phyloP scores from a whole-genome alignment of 306 rosid genomes.

The Carpinus viminea region DNA sequence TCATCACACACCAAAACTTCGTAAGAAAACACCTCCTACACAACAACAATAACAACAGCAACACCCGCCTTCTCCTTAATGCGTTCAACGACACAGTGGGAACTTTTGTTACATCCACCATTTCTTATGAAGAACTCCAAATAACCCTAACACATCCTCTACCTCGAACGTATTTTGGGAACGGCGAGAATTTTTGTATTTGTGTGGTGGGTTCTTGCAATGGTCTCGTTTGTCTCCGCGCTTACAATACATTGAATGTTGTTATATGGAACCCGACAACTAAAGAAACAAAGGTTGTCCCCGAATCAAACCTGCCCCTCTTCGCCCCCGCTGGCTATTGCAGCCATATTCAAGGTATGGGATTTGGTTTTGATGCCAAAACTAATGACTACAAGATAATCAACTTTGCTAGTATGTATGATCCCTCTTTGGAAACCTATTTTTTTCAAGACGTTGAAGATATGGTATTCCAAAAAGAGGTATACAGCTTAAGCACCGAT shows the following conservation, averaged over 20 bases:
- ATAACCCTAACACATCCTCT: no score
- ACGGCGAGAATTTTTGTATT: no score
- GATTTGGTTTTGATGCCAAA: not conserved
- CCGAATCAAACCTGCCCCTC: not conserved
- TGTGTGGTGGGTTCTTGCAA: not conserved
- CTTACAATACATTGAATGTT: not conserved
- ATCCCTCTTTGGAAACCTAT: not conserved
- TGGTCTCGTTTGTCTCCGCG: not conserved
- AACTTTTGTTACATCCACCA: no score
- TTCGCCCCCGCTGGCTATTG: not conserved
- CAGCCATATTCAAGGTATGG: not conserved
- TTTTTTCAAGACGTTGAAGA: rapidly evolving
- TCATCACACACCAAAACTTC: no score
- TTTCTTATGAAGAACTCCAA: no score
- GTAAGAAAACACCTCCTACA: no score
- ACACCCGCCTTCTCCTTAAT: no score
- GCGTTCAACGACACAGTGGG: no score
- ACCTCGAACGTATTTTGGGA: no score
- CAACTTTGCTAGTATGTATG: not conserved
- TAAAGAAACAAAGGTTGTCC: not conserved
- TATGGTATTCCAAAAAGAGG: not conserved
- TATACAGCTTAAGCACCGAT: not conserved
- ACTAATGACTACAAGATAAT: constrained; percentile 4
- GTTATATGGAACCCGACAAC: not conserved
- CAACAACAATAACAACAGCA: no score